Evolutionary conservation across 2,329 filamentous ascomycete species (phyloP).

Genomic region (Exophiala xenobiotica): DNA sequence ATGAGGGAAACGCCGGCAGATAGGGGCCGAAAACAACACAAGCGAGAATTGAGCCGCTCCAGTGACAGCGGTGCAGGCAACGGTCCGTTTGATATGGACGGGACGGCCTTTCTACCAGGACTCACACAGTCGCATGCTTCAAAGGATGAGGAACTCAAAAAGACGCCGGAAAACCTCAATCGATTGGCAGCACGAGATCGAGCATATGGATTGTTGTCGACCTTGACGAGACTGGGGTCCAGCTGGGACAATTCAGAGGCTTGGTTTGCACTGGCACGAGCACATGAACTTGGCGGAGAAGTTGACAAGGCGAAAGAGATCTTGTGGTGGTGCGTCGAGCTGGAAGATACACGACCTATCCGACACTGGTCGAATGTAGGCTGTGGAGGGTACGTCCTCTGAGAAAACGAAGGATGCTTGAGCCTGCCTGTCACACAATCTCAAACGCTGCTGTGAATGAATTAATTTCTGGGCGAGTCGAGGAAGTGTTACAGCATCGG

Average conservation of each 20-base stretch:
- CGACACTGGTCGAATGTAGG: conserved; percentile 76
- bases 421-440: too few species aligned
- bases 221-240: conserved; percentile 77
- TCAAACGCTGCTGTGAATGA: too few species aligned
- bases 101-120: conserved; percentile 7
- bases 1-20: conserved; percentile 14
- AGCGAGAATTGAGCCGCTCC: conserved; percentile 15
- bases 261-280: conserved; percentile 84
- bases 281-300: conserved; percentile 84
- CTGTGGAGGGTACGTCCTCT: conserved; percentile 64
- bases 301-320: conserved; percentile 85
- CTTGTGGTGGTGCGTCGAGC: conserved; percentile 95
- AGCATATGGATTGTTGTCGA: conserved; percentile 78
- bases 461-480: neutral
- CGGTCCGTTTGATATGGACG: conserved; percentile 13
- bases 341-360: conserved; percentile 81
- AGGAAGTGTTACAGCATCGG: neutral
- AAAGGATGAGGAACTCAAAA: conserved; percentile 40
- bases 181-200: conserved; percentile 86
- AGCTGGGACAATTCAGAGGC: conserved; percentile 93
- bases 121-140: conserved; percentile 1
- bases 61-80: conserved; percentile 5
- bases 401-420: too few species aligned
- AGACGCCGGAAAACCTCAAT: conserved; percentile 70
- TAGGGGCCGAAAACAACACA: conserved; percentile 14